phyloP scores from a whole-genome alignment of 495 filamentous ascomycete species.

The Penicillium steckii region DNA sequence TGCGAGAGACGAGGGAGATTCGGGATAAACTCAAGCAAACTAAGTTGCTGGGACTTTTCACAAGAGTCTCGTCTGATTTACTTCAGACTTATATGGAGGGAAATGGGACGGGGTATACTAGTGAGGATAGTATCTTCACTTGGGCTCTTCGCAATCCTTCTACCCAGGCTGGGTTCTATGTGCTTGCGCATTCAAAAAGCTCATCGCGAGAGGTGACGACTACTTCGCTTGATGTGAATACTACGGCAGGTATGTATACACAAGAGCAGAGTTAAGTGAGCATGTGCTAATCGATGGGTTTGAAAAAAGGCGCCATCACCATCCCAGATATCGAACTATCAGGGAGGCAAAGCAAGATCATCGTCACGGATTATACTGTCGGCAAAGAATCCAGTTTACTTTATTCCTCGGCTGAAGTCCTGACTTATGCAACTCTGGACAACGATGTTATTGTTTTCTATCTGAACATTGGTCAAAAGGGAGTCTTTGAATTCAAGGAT shows the following conservation, averaged over 20 bases:
- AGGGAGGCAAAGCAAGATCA: slow-evolving; percentile 70
- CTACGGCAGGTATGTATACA: slow-evolving; percentile 51
- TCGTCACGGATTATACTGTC: slow-evolving; percentile 69
- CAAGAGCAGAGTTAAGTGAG: not conserved
- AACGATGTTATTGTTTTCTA: slow-evolving; percentile 55
- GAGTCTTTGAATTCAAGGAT: slow-evolving; percentile 52
- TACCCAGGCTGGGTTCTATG: slow-evolving; percentile 57
- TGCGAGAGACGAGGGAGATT: slow-evolving; percentile 46
- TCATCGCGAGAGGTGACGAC: slow-evolving; percentile 47
- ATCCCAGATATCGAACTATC: slow-evolving; percentile 63
- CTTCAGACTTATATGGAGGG: slow-evolving; percentile 53
- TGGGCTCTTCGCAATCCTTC: slow-evolving; percentile 56
- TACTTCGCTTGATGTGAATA: slow-evolving; percentile 58
- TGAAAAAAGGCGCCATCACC: slow-evolving; percentile 33
- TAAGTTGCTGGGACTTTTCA: slow-evolving; percentile 56
- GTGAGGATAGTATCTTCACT: slow-evolving; percentile 42
- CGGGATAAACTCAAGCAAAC: slow-evolving; percentile 50
- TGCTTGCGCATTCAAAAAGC: slow-evolving; percentile 59
- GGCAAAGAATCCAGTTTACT: slow-evolving; percentile 51
- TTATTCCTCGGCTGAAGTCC: slow-evolving; percentile 70
- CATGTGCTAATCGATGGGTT: not conserved
- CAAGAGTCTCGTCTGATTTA: slow-evolving; percentile 52
- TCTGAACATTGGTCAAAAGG: slow-evolving; percentile 61
- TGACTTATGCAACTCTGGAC: slow-evolving; percentile 53
- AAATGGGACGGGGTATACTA: slow-evolving; percentile 56